Evolutionary conservation across 78 protist species (phyloP), one percentile per base, ranked within the genome.

Genomic region (Chrysochromulina tobinii): DNA sequence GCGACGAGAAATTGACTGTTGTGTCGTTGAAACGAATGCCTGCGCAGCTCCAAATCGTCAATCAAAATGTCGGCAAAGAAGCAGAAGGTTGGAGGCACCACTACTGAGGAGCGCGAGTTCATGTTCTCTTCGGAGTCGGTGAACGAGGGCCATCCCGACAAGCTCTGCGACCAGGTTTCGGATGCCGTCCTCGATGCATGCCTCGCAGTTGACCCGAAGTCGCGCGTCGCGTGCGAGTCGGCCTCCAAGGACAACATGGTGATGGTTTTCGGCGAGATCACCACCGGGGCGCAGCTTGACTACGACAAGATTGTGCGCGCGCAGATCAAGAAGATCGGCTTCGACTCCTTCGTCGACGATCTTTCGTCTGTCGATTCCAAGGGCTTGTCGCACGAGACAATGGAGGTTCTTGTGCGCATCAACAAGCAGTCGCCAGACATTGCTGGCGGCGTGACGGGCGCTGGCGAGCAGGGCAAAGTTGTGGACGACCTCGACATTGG

Each of bases 151-250:
- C 99, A 98, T 91, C 83, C 97, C 66, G 99, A 99, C 97, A 99
- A 99, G 96, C 77, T 99, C 57, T 96, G 99, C 94, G 99, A 99
- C 87, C 99, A 97, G 96, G 96, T 99, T 50, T 98, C 99, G 1
- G 99, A 99, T 92, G 96, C 99, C 53, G 93, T 99, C 69, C 97
- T 99, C 81, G 99, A 99, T 68, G 99, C 99, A 23, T 99, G 99
- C 97, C 96, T 99, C 55, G 96, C 96, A 11, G 94, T 93, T 89
- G 99, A 99, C 94, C 99, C 98, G 73, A 1, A 64, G 61, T 96
- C 99, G 5, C 1, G 21, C 59, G 51, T 75, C 23, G 55, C 57
- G 15, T 55, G 48, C 59, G 99, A 99, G 95, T 98, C 99, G 18
- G 85, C 95, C 89, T 25, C 98, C 95, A 98, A 98, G 96, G 98